phyloP scores from a whole-genome alignment of 306 rosid genomes.

The Gillenia trifoliata region DNA sequence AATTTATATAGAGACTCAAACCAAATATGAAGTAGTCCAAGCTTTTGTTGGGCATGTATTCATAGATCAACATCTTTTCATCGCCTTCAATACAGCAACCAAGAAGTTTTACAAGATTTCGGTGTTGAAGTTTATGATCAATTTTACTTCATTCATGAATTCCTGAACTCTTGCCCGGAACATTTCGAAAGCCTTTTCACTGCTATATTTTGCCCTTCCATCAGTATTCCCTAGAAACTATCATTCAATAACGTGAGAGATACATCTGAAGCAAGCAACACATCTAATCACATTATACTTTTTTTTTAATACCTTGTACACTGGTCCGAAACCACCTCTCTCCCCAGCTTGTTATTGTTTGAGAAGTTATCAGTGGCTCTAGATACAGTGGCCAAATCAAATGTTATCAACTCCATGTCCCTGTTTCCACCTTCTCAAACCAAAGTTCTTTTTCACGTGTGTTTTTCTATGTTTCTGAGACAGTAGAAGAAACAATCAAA shows the following conservation, averaged over 20 bases:
- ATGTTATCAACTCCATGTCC: slow-evolving; percentile 9
- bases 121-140: slow-evolving; percentile 34
- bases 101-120: slow-evolving; percentile 34
- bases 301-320: slow-evolving; percentile 25
- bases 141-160: slow-evolving; percentile 5
- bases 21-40: slow-evolving; percentile 46
- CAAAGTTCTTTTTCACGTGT: background rate
- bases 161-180: slow-evolving; percentile 11
- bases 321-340: slow-evolving; percentile 71
- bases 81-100: slow-evolving; percentile 33
- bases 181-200: background rate
- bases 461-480: background rate
- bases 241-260: slow-evolving; percentile 10
- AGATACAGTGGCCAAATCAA: background rate
- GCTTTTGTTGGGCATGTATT: slow-evolving; percentile 39
- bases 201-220: background rate
- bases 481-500: background rate
- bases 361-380: slow-evolving; percentile 46
- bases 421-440: slow-evolving; percentile 12
- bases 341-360: slow-evolving; percentile 36
- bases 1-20: slow-evolving; percentile 32
- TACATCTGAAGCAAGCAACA: slow-evolving; percentile 22
- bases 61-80: slow-evolving; percentile 37
- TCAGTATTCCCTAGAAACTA: background rate
- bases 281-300: background rate